phyloP scores from a whole-genome alignment of 1,139 yeast species.

The Taphrina flavorubra region DNA sequence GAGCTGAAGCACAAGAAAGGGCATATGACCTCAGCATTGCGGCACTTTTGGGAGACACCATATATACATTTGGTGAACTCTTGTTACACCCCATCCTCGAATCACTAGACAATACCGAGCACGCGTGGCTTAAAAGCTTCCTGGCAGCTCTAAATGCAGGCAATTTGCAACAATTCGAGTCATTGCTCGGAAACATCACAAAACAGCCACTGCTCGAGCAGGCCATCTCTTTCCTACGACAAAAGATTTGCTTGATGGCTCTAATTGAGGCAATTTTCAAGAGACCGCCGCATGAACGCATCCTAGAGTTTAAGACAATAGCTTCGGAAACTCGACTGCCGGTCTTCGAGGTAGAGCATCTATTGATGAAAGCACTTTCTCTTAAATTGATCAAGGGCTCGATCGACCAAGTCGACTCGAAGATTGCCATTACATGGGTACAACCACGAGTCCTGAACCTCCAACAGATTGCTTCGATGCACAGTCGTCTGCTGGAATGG shows the following conservation, averaged over 20 bases:
- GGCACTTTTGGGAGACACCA: slow-evolving; percentile 87
- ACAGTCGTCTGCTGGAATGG: slow-evolving; percentile 77
- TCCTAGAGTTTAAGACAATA: slow-evolving; percentile 73
- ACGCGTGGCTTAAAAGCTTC: slow-evolving; percentile 75
- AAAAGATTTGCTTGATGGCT: slow-evolving; percentile 90
- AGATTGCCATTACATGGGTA: slow-evolving; percentile 86
- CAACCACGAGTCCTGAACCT: slow-evolving; percentile 91
- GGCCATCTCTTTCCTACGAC: slow-evolving; percentile 73
- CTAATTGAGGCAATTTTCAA: slow-evolving; percentile 84
- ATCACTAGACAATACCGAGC: slow-evolving; percentile 60
- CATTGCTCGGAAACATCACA: slow-evolving; percentile 55
- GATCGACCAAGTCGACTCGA: slow-evolving; percentile 82
- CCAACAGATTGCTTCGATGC: slow-evolving; percentile 78
- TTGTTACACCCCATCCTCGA: slow-evolving; percentile 83
- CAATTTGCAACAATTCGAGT: slow-evolving; percentile 66
- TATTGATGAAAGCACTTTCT: slow-evolving; percentile 89
- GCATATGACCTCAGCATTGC: slow-evolving; percentile 85
- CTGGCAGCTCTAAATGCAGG: slow-evolving; percentile 78
- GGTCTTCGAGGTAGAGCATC: slow-evolving; percentile 78
- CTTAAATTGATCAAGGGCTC: slow-evolving; percentile 81
- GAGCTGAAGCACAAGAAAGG: slow-evolving; percentile 62
- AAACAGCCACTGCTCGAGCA: slow-evolving; percentile 67
- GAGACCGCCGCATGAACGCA: slow-evolving; percentile 75
- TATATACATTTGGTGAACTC: slow-evolving; percentile 94
- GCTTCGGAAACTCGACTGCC: slow-evolving; percentile 73